A percentile compares a stretch with the other conserved stretches of the same genome.
These are phyloP conservation scores for Ampelomyces quisqualis DNA, from an alignment of 2,329 filamentous ascomycete species.

Conservation along the genomic window DNA sequence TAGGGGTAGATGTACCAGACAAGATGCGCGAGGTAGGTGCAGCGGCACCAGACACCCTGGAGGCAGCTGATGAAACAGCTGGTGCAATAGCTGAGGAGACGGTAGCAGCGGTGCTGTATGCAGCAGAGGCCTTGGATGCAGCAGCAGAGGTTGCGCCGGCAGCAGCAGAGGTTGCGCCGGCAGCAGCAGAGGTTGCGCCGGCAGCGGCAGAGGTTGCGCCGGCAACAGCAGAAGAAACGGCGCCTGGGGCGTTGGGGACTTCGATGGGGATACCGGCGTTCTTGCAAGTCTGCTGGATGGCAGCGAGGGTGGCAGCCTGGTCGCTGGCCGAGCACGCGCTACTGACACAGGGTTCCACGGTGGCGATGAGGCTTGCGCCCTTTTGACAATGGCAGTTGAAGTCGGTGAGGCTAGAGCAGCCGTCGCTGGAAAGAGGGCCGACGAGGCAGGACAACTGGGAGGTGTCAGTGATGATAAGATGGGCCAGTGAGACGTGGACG, in stretches of 20 bases:
- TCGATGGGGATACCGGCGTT: slow-evolving; percentile 34
- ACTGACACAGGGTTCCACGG: slow-evolving; percentile 52
- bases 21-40: slow-evolving; percentile 6
- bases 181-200: slow-evolving; percentile 10
- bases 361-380: slow-evolving; percentile 43
- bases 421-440: slow-evolving; percentile 44
- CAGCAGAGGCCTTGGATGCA: slow-evolving; percentile 4
- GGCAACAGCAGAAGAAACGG: slow-evolving; percentile 11
- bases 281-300: slow-evolving; percentile 36
- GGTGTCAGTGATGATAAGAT: slow-evolving; percentile 27
- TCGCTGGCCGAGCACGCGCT: slow-evolving; percentile 44
- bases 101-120: slow-evolving; percentile 10
- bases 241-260: slow-evolving; percentile 25
- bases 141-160: slow-evolving; percentile 6
- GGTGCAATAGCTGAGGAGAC: slow-evolving; percentile 13
- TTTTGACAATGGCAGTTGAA: slow-evolving; percentile 50
- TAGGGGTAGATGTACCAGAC: slow-evolving; percentile 10
- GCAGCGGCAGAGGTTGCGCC: slow-evolving; percentile 6
- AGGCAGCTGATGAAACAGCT: slow-evolving; percentile 13
- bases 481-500: too few species aligned
- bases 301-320: slow-evolving; percentile 35
- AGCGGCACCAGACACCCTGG: slow-evolving; percentile 11
- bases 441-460: slow-evolving; percentile 52
- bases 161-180: slow-evolving; percentile 7
- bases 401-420: slow-evolving; percentile 50